Conservation (phyloP, 371 early-diverging fungal species). For the Enteropsectra breve region DNA sequence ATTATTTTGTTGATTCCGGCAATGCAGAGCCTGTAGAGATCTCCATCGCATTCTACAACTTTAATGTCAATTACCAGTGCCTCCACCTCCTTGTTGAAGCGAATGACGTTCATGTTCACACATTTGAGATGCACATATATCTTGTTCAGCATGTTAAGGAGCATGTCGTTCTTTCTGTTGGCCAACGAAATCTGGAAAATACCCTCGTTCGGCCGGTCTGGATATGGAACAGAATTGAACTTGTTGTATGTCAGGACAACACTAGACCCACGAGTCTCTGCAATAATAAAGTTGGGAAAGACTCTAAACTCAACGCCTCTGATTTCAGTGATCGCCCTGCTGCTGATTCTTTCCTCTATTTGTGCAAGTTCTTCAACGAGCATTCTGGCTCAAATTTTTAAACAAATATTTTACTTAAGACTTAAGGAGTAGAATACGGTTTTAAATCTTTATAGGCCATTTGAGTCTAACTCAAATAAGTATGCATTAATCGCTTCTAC, state of each 20-base stretch:
- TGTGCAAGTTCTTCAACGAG: background rate
- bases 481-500: no score
- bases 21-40: background rate
- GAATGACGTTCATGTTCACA: background rate
- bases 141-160: background rate
- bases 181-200: constrained; percentile 2
- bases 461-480: no score
- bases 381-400: no score
- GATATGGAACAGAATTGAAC: background rate
- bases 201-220: constrained; percentile 1
- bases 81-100: background rate
- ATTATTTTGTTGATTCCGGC: background rate
- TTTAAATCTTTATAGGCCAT: no score
- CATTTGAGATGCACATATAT: constrained; percentile 1
- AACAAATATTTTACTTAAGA: no score
- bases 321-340: background rate
- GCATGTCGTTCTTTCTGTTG: constrained; percentile 6
- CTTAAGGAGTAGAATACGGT: no score
- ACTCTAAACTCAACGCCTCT: background rate
- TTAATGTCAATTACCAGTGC: constrained; percentile 1
- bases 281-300: background rate
- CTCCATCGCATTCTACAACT: background rate
- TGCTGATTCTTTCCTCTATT: background rate
- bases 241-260: background rate
- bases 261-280: background rate